These are phyloP conservation scores for Aspergillus sp. DNA, from an alignment of 2,329 filamentous ascomycete species.

Conservation along the genomic window DNA sequence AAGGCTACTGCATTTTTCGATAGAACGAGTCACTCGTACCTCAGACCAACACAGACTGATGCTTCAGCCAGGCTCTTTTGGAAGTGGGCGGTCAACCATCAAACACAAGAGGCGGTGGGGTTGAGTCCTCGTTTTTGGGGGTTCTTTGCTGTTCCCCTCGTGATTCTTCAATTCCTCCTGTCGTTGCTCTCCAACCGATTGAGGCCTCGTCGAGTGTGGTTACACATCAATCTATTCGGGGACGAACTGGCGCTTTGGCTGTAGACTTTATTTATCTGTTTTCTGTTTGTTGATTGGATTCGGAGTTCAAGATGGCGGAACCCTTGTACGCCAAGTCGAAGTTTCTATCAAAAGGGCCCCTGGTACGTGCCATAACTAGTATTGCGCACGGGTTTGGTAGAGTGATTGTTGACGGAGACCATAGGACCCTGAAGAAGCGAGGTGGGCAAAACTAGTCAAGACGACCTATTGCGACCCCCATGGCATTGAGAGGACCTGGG, in stretches of 20 bases:
- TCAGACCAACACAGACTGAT: background rate
- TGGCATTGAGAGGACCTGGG: constrained; percentile 45
- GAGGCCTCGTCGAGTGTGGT: background rate
- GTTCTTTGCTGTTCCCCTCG: background rate
- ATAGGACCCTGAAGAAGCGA: constrained; percentile 40
- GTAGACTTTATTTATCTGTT: background rate
- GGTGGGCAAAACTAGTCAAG: constrained; percentile 45
- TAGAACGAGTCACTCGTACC: background rate
- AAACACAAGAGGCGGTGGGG: constrained; percentile 6
- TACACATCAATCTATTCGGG: background rate
- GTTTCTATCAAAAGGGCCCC: constrained; percentile 31
- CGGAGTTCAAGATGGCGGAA: constrained; percentile 20
- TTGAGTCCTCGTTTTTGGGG: background rate
- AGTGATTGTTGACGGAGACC: background rate
- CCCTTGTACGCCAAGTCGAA: constrained; percentile 28
- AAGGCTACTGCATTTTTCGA: background rate
- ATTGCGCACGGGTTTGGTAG: background rate
- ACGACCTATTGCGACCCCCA: constrained; percentile 45
- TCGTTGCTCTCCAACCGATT: background rate
- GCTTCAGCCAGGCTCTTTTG: background rate
- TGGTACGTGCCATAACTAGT: constrained; percentile 28
- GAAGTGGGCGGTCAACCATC: background rate
- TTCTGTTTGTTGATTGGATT: background rate
- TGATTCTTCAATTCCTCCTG: background rate
- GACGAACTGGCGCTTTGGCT: background rate